Base-by-base conservation (phyloP, 2,329 filamentous ascomycete species). In the Sarocladiaceae sp. region DNA sequence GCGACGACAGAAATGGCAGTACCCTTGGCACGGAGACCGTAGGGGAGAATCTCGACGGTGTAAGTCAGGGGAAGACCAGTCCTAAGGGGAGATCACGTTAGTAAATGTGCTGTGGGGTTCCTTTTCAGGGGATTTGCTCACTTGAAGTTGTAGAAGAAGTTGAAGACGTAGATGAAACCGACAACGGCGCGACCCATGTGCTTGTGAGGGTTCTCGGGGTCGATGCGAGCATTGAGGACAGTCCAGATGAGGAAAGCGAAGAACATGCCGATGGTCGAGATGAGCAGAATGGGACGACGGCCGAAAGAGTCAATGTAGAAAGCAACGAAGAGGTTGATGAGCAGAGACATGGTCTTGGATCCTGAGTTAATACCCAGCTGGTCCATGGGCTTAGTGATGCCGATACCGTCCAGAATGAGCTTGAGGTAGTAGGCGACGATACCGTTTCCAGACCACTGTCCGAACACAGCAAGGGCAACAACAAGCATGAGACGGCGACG, bases 171-270 rank as follows among this genome's bases (percentile, higher is more conserved):
- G 2, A 62, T 62, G 59, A 62, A 62, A 17, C 71, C 72, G 33
- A 80, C 68, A 11, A 77, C 72, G 4, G 69, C 74, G 20, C 70
- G 69, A 1, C 72, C 74, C 17, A 71, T 70, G 11, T 56, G 39
- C n/a, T 58, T 57, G 13, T 50, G 57, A 3, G 36, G 47, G 22
- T 37, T 37, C 6, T 37, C 47, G 15, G 23, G 17, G 29, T 50
- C 47, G 18, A 31, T 31, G 22, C 15, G 18, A 10, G 47, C 29
- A 31, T 68, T 68, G 33, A 64, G 64, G 1, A 69, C 67, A 0
- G 75, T 78, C 69, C 66, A 69, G 22, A 70, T 60, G 29, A 70
- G 58, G 25, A 68, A 71, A 0, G 63, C 64, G 2, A 61, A 18
- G 0, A 69, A 58, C 68, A 73, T 72, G 5, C 68, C 68, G 5